A percentile compares a stretch with the other conserved stretches of the same genome.
Evolutionary conservation across 441 rosid genomes (phyloP).

Genomic region (Aleurites moluccanus): DNA sequence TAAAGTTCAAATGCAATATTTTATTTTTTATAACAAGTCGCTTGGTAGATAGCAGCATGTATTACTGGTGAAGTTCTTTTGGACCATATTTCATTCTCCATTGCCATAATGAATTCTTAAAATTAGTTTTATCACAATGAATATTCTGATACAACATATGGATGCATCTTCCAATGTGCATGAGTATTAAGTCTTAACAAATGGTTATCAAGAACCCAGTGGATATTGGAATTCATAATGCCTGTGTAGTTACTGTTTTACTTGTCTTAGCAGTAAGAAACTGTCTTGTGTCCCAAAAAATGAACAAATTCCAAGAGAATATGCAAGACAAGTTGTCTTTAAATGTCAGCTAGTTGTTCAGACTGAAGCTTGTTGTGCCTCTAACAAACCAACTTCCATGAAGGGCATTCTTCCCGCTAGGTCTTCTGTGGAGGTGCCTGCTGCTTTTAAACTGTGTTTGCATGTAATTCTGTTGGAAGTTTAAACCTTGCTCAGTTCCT

Average conservation of each 20-base stretch:
- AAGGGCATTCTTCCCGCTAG: not conserved
- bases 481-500: not conserved
- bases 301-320: not conserved
- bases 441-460: not conserved
- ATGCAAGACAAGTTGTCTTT: not conserved
- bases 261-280: not conserved
- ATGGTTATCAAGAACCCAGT: not conserved
- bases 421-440: not conserved
- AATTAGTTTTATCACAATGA: too few relatives aligned
- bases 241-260: not conserved
- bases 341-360: not conserved
- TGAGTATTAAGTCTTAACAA: not conserved
- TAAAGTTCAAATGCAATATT: not conserved
- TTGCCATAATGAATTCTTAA: too few relatives aligned
- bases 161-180: not conserved
- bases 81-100: too few relatives aligned
- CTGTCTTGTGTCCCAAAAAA: not conserved
- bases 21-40: not conserved
- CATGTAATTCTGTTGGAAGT: constrained; percentile 7
- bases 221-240: not conserved
- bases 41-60: not conserved
- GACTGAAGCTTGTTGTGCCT: not conserved
- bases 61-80: not conserved
- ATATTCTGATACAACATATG: not conserved
- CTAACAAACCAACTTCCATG: not conserved